Percentiles rank a stretch among this genome's conserved stretches.
Conservation (phyloP, 2,329 filamentous ascomycete species). For the Botrytis tulipae region DNA sequence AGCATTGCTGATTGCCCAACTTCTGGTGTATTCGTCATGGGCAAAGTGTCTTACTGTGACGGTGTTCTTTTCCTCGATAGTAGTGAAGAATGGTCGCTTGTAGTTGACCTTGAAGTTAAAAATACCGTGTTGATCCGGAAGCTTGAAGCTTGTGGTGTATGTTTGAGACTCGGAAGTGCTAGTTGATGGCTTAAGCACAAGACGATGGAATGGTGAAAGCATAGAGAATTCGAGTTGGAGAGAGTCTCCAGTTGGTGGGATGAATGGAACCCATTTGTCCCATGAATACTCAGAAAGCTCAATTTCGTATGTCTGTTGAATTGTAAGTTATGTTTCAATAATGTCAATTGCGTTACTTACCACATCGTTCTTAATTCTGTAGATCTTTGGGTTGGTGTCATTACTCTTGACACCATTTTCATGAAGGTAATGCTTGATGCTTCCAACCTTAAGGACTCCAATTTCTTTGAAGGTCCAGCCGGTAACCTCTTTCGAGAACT, state of each 20-base stretch:
- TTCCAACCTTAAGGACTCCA: conserved; percentile 82
- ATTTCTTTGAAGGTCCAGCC: conserved; percentile 96
- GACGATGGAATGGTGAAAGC: conserved; percentile 95
- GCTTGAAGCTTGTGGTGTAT: conserved; percentile 72
- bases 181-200: conserved; percentile 61
- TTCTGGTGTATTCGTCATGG: conserved; percentile 93
- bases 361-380: conserved; percentile 94
- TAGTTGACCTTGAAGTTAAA: conserved; percentile 99
- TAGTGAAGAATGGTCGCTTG: conserved; percentile 88
- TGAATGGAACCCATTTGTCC: conserved; percentile 74
- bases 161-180: conserved; percentile 66
- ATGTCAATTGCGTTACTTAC: conserved; percentile 56
- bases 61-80: conserved; percentile 89
- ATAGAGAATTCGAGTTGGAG: conserved; percentile 97
- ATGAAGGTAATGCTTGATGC: conserved; percentile 72
- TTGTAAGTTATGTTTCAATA: conserved; percentile 22
- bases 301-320: conserved; percentile 47
- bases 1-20: conserved; percentile 82
- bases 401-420: conserved; percentile 52
- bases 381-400: conserved; percentile 76
- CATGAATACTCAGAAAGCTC: conserved; percentile 82
- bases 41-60: conserved; percentile 96
- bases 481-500: conserved; percentile 81
- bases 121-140: conserved; percentile 97
- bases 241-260: conserved; percentile 64